Evolutionary conservation across 768 basidiomycete genomes (phyloP).

Genomic region (Mycena capillaripes): DNA sequence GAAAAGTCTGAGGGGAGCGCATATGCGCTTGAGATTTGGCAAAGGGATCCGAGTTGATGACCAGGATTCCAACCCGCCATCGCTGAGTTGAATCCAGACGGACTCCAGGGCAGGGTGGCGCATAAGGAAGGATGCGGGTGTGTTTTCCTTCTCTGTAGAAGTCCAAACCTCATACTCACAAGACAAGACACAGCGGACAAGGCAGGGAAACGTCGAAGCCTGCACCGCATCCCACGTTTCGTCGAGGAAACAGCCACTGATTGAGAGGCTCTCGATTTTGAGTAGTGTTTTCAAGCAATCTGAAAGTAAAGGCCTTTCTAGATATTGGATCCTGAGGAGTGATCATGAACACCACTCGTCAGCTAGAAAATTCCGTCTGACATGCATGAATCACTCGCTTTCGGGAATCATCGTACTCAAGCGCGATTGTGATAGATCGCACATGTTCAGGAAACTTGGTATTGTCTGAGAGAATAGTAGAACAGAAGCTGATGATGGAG

Average conservation of each 20-base stretch:
- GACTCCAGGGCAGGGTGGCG: neutral
- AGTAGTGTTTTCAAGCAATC: neutral
- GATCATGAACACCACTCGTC: no score
- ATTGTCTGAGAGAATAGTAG: neutral
- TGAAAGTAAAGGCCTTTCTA: neutral
- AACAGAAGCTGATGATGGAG: neutral
- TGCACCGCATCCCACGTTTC: neutral
- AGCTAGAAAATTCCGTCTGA: no score
- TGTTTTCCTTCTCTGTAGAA: neutral
- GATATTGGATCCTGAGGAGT: no score
- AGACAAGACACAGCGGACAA: neutral
- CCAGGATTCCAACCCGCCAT: neutral
- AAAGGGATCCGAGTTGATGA: neutral
- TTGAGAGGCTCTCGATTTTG: neutral
- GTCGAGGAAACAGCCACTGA: neutral
- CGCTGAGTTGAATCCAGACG: neutral
- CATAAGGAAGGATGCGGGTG: neutral
- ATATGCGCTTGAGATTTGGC: neutral
- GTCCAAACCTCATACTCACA: neutral
- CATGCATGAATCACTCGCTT: no score
- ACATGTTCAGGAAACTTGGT: neutral
- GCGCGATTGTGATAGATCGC: neutral
- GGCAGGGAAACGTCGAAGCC: neutral
- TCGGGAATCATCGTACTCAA: no score
- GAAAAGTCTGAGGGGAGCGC: neutral